A percentile compares a stretch with the other conserved stretches of the same genome.
phyloP scores from a whole-genome alignment of 2,329 filamentous ascomycete species.

The Talaromyces sp. region DNA sequence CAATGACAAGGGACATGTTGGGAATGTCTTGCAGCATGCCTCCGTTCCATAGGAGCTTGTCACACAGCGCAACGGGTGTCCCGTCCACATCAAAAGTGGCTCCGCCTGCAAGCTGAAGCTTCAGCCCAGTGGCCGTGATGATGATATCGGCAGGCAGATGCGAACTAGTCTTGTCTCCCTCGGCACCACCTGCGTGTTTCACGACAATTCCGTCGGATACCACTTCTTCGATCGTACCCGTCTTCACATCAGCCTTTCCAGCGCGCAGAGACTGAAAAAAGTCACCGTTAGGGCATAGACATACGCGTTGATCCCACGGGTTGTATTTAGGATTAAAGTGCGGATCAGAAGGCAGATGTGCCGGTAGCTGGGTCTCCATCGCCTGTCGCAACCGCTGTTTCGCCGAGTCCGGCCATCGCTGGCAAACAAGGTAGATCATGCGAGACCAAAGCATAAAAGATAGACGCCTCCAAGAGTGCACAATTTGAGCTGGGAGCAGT shows the following conservation, averaged over 20 bases:
- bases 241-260: conserved; percentile 47
- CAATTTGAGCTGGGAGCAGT: conserved; percentile 9
- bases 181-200: conserved; percentile 14
- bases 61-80: conserved; percentile 14
- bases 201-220: conserved; percentile 43
- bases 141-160: conserved; percentile 29
- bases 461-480: conserved; percentile 33
- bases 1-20: conserved; percentile 29
- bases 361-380: conserved; percentile 49
- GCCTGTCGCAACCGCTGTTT: conserved; percentile 39
- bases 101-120: conserved; percentile 26
- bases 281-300: conserved; percentile 55
- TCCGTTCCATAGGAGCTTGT: conserved; percentile 30
- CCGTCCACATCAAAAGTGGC: conserved; percentile 25
- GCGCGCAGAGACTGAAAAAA: conserved; percentile 48
- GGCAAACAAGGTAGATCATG: conserved; percentile 44
- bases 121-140: conserved; percentile 36
- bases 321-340: conserved; percentile 60
- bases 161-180: conserved; percentile 19
- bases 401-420: conserved; percentile 45
- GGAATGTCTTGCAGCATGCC: conserved; percentile 34
- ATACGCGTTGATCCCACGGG: conserved; percentile 68
- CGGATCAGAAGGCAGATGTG: conserved; percentile 46
- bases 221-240: conserved; percentile 46
- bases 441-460: conserved; percentile 36